Conservation (phyloP, 305 asterid species). For the Withania somnifera region DNA sequence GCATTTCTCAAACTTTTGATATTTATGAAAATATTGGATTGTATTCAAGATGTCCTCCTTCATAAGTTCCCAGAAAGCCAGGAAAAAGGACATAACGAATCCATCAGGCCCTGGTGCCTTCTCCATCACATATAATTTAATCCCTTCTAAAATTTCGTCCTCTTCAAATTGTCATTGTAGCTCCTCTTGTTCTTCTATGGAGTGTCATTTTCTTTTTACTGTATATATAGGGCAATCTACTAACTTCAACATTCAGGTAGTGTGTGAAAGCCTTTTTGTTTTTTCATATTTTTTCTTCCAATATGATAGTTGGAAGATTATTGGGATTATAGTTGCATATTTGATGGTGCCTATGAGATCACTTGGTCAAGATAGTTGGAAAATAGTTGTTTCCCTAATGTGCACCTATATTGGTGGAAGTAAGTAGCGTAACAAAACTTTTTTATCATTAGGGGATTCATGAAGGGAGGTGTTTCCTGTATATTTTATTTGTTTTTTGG, state of each 20-base stretch:
- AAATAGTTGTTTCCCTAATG: slow-evolving; percentile 78
- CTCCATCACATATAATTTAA: too few relatives aligned
- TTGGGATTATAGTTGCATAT: slow-evolving; percentile 69
- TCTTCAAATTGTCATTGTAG: too few relatives aligned
- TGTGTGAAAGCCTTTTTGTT: neutral
- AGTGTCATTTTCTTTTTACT: neutral
- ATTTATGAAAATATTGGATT: too few relatives aligned
- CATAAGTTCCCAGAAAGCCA: too few relatives aligned
- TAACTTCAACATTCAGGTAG: neutral
- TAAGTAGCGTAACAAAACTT: slow-evolving; percentile 13
- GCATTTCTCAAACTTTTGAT: too few relatives aligned
- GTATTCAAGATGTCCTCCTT: too few relatives aligned
- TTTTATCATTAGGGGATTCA: neutral
- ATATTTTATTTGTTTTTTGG: neutral
- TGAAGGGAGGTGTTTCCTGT: neutral
- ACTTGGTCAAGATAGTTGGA: slow-evolving; percentile 81
- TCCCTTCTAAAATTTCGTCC: too few relatives aligned
- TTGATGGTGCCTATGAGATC: slow-evolving; percentile 70
- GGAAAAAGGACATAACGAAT: too few relatives aligned
- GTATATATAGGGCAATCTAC: neutral
- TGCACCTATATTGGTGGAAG: slow-evolving; percentile 92
- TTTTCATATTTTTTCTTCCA: neutral
- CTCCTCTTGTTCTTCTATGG: too few relatives aligned
- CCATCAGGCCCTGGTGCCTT: too few relatives aligned
- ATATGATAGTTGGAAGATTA: slow-evolving; percentile 56